Conservation (phyloP, 306 rosid genomes). For the Morella rubra region DNA sequence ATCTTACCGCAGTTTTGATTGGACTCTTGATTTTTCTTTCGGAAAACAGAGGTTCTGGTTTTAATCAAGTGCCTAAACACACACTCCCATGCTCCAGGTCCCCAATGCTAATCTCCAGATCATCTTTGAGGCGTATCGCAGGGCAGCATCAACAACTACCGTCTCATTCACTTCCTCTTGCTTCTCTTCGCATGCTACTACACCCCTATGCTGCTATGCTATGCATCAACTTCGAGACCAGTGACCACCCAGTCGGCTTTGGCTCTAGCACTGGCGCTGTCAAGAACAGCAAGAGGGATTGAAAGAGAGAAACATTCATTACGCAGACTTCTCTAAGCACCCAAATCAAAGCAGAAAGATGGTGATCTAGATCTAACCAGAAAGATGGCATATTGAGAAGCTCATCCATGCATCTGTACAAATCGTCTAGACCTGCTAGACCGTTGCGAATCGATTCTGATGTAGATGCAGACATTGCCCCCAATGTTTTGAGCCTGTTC, state of each 20-base stretch:
- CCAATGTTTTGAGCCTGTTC: slow-evolving; percentile 40
- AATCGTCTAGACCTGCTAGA: slow-evolving; percentile 45
- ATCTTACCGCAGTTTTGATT: no score
- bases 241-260: slow-evolving; percentile 39
- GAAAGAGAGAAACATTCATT: slow-evolving; percentile 40
- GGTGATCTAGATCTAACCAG: slow-evolving; percentile 39
- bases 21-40: no score
- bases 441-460: slow-evolving; percentile 38
- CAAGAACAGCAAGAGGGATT: slow-evolving; percentile 41
- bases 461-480: slow-evolving; percentile 33
- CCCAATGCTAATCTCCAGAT: slow-evolving; percentile 51
- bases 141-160: slow-evolving; percentile 39
- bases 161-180: slow-evolving; percentile 40
- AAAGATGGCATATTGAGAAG: slow-evolving; percentile 64
- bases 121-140: slow-evolving; percentile 14
- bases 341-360: slow-evolving; percentile 20
- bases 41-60: slow-evolving; percentile 47
- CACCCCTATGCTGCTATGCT: no score
- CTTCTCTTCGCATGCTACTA: slow-evolving; percentile 33
- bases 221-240: slow-evolving; percentile 49
- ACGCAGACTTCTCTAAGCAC: slow-evolving; percentile 35
- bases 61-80: slow-evolving; percentile 59
- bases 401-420: slow-evolving; percentile 50
- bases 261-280: slow-evolving; percentile 32
- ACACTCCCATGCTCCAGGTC: slow-evolving; percentile 50